Evolutionary conservation across 495 filamentous ascomycete genomes (phyloP).

Genomic region (Amphirosellinia nigrospora): DNA sequence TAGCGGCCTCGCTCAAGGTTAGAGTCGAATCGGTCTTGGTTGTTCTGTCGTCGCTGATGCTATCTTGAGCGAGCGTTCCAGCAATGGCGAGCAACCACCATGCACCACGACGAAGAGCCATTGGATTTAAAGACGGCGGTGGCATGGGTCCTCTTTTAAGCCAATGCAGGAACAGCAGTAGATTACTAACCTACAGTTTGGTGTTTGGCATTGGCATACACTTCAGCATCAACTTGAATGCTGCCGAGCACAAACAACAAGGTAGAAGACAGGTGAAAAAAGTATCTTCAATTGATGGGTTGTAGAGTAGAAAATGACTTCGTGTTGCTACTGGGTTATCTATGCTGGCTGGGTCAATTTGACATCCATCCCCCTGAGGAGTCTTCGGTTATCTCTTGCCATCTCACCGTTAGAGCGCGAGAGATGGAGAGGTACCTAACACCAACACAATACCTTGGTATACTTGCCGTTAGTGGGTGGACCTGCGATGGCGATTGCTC

Average conservation of each 20-base stretch:
- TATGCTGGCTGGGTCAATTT: neutral
- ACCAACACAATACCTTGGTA: neutral
- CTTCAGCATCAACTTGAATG: neutral
- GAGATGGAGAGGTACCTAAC: neutral
- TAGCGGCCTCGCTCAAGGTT: conserved; percentile 27
- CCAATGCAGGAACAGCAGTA: neutral
- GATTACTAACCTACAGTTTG: no score
- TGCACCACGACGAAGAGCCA: conserved; percentile 32
- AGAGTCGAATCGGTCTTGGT: conserved; percentile 42
- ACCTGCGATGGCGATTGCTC: neutral
- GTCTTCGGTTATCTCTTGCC: conserved; percentile 6
- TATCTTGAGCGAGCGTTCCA: conserved; percentile 33
- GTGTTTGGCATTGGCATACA: neutral
- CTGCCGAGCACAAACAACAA: neutral
- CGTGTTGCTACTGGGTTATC: neutral
- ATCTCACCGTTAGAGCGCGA: neutral
- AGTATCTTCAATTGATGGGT: neutral
- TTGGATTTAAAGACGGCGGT: conserved; percentile 20
- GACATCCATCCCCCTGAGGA: neutral
- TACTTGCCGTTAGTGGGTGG: neutral
- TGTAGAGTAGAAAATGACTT: conserved; percentile 2
- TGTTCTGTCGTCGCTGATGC: conserved; percentile 41
- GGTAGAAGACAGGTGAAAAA: neutral
- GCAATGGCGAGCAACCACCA: conserved; percentile 28
- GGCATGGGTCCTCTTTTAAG: neutral